phyloP scores from a whole-genome alignment of 179 eudicot species.

The Pouteria campechiana region DNA sequence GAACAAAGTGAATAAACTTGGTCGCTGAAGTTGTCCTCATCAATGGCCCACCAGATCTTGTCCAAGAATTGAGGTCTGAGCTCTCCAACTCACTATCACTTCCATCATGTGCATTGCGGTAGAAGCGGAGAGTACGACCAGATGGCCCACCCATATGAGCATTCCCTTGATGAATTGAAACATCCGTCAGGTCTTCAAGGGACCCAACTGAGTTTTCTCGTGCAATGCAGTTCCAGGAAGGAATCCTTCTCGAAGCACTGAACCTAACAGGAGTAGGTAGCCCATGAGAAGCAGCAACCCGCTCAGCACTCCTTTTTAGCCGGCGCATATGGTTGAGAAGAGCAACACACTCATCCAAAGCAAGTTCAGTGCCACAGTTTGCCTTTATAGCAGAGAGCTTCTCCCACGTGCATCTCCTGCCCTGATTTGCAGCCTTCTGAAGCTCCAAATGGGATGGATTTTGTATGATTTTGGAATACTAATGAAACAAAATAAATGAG shows the following conservation, averaged over 20 bases:
- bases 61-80: conserved; percentile 61
- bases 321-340: conserved; percentile 92
- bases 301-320: conserved; percentile 61
- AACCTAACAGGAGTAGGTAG: conserved; percentile 30
- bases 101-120: conserved; percentile 37
- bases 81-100: conserved; percentile 83
- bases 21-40: conserved; percentile 90
- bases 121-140: conserved; percentile 20
- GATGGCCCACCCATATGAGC: conserved; percentile 14
- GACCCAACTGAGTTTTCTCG: conserved; percentile 95
- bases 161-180: conserved; percentile 36
- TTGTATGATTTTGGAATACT: conserved; percentile 83
- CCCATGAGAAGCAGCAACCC: conserved; percentile 56
- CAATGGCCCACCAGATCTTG: conserved; percentile 88
- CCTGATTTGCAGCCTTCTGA: conserved; percentile 95
- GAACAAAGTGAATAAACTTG: conserved; percentile 56
- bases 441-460: conserved; percentile 80
- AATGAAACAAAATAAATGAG: not conserved
- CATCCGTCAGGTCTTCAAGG: conserved; percentile 69
- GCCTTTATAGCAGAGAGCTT: conserved; percentile 95
- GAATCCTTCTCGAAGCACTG: conserved; percentile 72
- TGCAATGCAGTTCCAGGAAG: conserved; percentile 91
- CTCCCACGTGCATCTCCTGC: conserved; percentile 95
- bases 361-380: conserved; percentile 89
- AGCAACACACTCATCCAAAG: conserved; percentile 77